Base-by-base conservation (phyloP, 2,329 filamentous ascomycete genomes). In the Aureobasidium leucospermi region DNA sequence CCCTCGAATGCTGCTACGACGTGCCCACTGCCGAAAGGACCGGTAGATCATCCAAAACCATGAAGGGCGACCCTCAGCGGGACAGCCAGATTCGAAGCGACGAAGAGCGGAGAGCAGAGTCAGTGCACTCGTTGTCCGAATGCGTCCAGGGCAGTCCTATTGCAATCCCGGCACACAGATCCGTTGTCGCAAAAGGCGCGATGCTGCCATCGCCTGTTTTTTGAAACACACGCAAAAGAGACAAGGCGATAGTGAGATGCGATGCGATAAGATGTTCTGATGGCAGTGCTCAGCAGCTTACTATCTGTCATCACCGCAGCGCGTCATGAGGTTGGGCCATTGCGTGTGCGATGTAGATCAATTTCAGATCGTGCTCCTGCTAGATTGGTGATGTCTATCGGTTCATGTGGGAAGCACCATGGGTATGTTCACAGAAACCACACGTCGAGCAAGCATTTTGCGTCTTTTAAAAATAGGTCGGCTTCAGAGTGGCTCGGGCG, bases 181-280 rank as follows among this genome's bases (percentile, higher is more conserved):
- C 51, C 51, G 51, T 56, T 29, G 52, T 56, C 52, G 52, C 52
- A 56, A 19, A 56, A 28, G 46, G 31, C 31, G 52, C 39, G 7
- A 46, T 36, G 5, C 46, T 19, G 41, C 34, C 29, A 56, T 56
- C 11, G 52, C 52, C 31, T 19, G 31, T 23, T 43, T 34, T 46
- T 31, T 46, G 41, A 56, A 56, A 46, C 41, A 46, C 41, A 46
- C 31, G 29, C n/a, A 41, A 29, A 36, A 43, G 16, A 34, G 28
- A 13, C 19, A 19, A 15, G 38, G 41, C 8, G 13, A 56, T 11
- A 28, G 9, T 55, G 4, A 34, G 38, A 42, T 19, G 39, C 15
- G 19, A 4, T 28, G 15, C 48, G 36, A 39, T 9, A 9, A 9
- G 34, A 36, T 32, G n/a, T 34, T 23, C 51, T 43, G 51, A 29